Base-by-base conservation (phyloP, 306 rosid genomes). In the Geum urbanum region DNA sequence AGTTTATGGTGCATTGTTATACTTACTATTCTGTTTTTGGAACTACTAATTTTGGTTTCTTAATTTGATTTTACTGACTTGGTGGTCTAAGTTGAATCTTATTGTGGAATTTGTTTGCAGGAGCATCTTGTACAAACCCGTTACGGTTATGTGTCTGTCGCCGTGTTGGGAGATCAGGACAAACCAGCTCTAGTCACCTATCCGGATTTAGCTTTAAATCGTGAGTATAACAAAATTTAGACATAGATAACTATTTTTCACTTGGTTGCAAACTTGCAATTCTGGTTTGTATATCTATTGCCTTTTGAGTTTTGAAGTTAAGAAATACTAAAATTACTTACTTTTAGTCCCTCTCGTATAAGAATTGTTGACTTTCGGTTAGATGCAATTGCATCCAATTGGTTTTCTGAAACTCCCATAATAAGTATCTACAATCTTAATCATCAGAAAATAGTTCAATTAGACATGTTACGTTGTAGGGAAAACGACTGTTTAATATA, bases 101-200 rank as follows among this genome's bases (percentile, higher is more conserved):
- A 48, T 56, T 56, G 6, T 81, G 63, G 45, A 63, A 70, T 76
- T 24, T 78, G 43, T 75, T 54, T 74, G 84, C 95, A 91, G 98
- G 98, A 94, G 84, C 87, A 87, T 76, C 82, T 73, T 80, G 74
- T 91, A 60, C 84, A 86, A 82, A 94, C 98, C 8, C 67, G 75
- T 71, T 79, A 70, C 78, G 97, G 99, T 76, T 77, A 61, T 37
- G 80, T 94, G 57, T 87, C 96, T 13, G 95, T 91, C 73, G 71
- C 95, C 50, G 91, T 94, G 81, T 80, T 82, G 76, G 99, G 98
- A 80, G 97, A 94, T 77, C 96, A 68, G 75, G 96, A 94, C 74
- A 94, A 94, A 72, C 97, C 99, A 68, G 99, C 96, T 67, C 95
- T 94, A 27, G 77, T 91, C 57, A 91, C 97, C 18, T 94, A 91